These are phyloP conservation scores for Rhynchosporium secalis DNA, from an alignment of 2,329 filamentous ascomycete genomes.

Conservation along the genomic window DNA sequence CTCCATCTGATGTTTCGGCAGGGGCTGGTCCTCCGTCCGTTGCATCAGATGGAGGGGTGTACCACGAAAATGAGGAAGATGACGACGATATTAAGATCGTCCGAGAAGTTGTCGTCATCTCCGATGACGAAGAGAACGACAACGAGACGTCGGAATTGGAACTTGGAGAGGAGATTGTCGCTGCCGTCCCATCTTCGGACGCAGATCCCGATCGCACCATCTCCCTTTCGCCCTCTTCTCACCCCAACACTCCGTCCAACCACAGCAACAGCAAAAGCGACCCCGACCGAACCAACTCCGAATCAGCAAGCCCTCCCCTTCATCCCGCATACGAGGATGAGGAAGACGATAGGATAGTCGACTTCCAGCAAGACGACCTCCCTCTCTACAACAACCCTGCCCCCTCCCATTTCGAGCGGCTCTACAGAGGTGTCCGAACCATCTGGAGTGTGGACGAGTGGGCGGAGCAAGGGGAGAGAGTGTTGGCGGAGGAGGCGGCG, in stretches of 20 bases:
- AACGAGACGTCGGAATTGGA: slow-evolving; percentile 2
- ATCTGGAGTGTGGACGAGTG: slow-evolving; percentile 3
- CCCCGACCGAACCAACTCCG: background rate
- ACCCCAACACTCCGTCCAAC: background rate
- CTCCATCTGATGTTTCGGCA: slow-evolving; percentile 5
- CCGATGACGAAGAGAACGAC: background rate
- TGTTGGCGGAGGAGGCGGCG: background rate
- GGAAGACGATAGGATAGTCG: slow-evolving; percentile 1
- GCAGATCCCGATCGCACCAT: background rate
- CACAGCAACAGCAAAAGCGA: background rate
- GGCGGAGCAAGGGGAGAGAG: background rate
- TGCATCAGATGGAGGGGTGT: slow-evolving; percentile 3
- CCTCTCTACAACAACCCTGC: slow-evolving; percentile 1
- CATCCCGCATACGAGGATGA: background rate
- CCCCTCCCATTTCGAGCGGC: background rate
- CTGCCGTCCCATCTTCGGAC: too few species aligned
- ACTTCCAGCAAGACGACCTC: background rate
- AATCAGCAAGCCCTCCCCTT: background rate
- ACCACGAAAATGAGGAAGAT: background rate
- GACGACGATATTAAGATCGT: slow-evolving; percentile 1
- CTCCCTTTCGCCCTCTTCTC: background rate
- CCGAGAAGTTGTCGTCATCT: background rate
- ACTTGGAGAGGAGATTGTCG: background rate
- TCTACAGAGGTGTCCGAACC: background rate
- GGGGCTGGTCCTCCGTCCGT: slow-evolving; percentile 1